phyloP scores from a whole-genome alignment of 2,329 filamentous ascomycete genomes.

The Ilyonectria sp. region DNA sequence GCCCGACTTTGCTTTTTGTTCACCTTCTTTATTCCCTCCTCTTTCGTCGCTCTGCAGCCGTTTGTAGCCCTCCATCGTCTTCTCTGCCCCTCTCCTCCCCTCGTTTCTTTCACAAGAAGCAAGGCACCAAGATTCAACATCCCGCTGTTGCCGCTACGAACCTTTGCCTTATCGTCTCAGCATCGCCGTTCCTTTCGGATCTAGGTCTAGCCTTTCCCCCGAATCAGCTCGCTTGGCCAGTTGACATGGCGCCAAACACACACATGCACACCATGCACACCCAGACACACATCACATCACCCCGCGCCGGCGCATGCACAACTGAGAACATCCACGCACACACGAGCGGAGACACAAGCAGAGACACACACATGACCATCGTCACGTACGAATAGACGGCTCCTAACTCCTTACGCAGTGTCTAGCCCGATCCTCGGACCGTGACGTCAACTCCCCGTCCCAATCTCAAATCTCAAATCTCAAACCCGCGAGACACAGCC shows the following conservation, averaged over 20 bases:
- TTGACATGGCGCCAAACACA: neutral
- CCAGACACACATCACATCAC: neutral
- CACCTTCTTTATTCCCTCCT: neutral
- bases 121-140: neutral
- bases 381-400: neutral
- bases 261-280: neutral
- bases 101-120: neutral
- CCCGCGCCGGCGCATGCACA: neutral
- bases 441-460: constrained; percentile 36
- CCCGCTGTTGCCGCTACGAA: neutral
- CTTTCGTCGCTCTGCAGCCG: neutral
- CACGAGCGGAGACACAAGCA: neutral
- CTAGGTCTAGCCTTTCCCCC: neutral
- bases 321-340: neutral
- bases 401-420: constrained; percentile 19
- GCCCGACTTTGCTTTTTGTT: neutral
- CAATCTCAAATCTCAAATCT: neutral
- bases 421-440: constrained; percentile 14
- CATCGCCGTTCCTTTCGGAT: neutral
- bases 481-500: neutral
- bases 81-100: neutral
- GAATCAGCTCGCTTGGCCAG: neutral
- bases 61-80: neutral
- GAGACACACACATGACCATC: too few relatives aligned
- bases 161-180: neutral